phyloP scores from a whole-genome alignment of 345 rosid species.

The Sonneratia caseolaris region DNA sequence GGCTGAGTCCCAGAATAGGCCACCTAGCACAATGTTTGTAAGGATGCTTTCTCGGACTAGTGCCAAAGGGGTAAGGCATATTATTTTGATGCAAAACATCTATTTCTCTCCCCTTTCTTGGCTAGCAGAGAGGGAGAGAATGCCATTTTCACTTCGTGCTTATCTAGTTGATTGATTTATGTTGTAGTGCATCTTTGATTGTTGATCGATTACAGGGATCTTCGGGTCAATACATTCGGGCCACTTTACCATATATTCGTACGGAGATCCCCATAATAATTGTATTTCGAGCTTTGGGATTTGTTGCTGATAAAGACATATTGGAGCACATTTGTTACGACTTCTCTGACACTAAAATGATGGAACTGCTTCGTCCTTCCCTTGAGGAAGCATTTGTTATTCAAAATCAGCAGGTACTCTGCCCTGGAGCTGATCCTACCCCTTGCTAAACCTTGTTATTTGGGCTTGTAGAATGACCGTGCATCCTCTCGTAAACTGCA shows the following conservation, averaged over 20 bases:
- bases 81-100: no score
- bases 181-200: background rate
- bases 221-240: slow-evolving; percentile 89
- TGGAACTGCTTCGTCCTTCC: slow-evolving; percentile 96
- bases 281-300: slow-evolving; percentile 93
- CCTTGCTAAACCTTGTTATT: background rate
- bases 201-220: slow-evolving; percentile 52
- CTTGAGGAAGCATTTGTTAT: slow-evolving; percentile 98
- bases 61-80: slow-evolving; percentile 77
- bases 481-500: slow-evolving; percentile 18
- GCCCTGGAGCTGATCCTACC: background rate
- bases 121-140: background rate
- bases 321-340: slow-evolving; percentile 92
- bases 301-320: slow-evolving; percentile 94
- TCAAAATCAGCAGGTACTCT: slow-evolving; percentile 81
- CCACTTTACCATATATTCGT: slow-evolving; percentile 94
- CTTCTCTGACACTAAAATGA: slow-evolving; percentile 85
- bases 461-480: slow-evolving; percentile 2
- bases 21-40: slow-evolving; percentile 98
- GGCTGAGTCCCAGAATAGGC: slow-evolving; percentile 94
- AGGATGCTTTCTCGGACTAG: slow-evolving; percentile 97
- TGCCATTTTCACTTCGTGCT: background rate
- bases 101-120: background rate
- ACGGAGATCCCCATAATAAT: slow-evolving; percentile 96
- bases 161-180: background rate